Evolutionary conservation across 495 filamentous ascomycete genomes (phyloP).

Genomic region (Penicillium herquei): DNA sequence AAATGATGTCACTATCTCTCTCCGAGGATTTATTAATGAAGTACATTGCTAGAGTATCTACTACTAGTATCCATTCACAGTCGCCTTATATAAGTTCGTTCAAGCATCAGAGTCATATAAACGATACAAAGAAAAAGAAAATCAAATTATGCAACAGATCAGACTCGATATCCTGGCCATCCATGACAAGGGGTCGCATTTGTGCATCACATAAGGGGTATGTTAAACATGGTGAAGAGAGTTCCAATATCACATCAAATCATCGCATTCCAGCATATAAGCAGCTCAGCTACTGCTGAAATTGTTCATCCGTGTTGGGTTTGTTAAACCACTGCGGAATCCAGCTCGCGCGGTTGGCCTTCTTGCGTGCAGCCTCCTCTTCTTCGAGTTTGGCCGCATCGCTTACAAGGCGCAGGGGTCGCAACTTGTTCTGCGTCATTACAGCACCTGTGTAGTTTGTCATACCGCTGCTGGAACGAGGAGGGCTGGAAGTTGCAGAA

Average conservation of each 20-base stretch:
- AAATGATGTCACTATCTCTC: not conserved
- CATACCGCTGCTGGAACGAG: constrained; percentile 54
- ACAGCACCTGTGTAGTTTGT: constrained; percentile 56
- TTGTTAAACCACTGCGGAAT: constrained; percentile 55
- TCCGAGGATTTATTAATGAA: too few species aligned
- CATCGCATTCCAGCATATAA: constrained; percentile 17
- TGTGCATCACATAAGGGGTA: constrained; percentile 32
- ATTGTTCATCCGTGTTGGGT: constrained; percentile 22
- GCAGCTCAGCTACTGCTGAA: constrained; percentile 8
- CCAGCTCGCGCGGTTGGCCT: constrained; percentile 61
- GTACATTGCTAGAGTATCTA: not conserved
- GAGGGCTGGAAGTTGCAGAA: constrained; percentile 52
- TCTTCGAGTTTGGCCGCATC: constrained; percentile 41
- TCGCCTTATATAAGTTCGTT: not conserved
- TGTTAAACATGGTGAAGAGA: constrained; percentile 26
- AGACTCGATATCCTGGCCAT: constrained; percentile 15
- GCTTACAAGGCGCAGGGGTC: constrained; percentile 79
- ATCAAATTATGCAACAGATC: constrained; percentile 18
- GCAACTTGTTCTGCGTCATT: constrained; percentile 73
- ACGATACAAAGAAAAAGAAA: not conserved
- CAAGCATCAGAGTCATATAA: constrained; percentile 3
- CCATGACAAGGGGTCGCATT: constrained; percentile 25
- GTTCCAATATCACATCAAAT: constrained; percentile 26
- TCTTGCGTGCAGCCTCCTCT: constrained; percentile 53
- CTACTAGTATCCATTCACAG: not conserved